Conservation (phyloP, 228 moss, liverwort and hornwort genomes). For the Sphagnum fallax region DNA sequence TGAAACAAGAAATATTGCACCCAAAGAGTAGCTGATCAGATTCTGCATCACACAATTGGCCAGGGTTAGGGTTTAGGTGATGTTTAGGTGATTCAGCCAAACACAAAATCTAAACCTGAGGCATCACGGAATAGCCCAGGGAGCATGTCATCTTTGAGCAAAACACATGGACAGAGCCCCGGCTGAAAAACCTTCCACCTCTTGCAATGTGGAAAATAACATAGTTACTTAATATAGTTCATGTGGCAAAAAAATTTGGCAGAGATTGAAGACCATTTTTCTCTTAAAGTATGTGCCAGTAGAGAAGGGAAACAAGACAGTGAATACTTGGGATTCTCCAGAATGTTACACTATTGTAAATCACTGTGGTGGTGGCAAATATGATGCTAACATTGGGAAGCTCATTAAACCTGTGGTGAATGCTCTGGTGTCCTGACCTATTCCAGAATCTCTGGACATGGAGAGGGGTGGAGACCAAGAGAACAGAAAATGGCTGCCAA, state of each 20-base stretch:
- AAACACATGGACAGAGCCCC: too few species aligned
- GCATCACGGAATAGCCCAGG: too few species aligned
- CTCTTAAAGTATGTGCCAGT: too few species aligned
- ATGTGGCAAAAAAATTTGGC: too few species aligned
- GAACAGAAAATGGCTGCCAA: constrained; percentile 19
- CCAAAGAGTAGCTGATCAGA: neutral
- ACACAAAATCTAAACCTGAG: too few species aligned
- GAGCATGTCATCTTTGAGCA: too few species aligned
- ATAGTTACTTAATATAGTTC: too few species aligned
- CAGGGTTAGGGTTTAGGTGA: constrained; percentile 1
- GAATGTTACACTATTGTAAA: neutral
- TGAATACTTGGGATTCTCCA: neutral
- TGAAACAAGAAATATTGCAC: constrained; percentile 7
- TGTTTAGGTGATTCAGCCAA: neutral
- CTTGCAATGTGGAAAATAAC: too few species aligned
- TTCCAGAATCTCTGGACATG: constrained; percentile 39
- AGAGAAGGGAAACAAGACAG: neutral
- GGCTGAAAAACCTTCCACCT: too few species aligned
- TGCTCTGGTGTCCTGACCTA: constrained; percentile 30
- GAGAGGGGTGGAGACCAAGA: constrained; percentile 35
- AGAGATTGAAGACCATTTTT: too few species aligned
- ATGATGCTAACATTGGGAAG: neutral
- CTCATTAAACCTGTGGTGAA: neutral
- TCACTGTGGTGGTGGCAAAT: neutral
- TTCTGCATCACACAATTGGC: constrained; percentile 6